Evolutionary conservation across 306 rosid species (phyloP).

Genomic region (Trifolium dubium): DNA sequence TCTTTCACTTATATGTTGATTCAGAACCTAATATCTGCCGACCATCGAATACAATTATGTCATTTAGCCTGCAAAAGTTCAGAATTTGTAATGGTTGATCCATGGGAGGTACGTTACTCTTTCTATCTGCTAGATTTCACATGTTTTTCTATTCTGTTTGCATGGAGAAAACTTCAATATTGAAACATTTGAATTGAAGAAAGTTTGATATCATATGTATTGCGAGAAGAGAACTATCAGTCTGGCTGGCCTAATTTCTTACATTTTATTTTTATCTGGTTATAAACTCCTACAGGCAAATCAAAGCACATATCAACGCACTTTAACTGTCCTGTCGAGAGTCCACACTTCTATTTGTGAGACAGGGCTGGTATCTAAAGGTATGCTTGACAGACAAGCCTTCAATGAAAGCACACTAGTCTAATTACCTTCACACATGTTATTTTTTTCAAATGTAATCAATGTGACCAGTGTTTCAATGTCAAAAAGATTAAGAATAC

Average conservation of each 20-base stretch:
- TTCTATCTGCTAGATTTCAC: conserved; percentile 9
- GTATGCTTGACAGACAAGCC: conserved; percentile 45
- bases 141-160: neutral
- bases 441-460: too few species aligned
- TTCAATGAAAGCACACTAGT: conserved; percentile 6
- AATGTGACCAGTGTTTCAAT: too few species aligned
- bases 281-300: conserved; percentile 62
- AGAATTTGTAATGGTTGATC: conserved; percentile 87
- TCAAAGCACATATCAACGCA: conserved; percentile 72
- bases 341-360: conserved; percentile 57
- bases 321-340: conserved; percentile 70
- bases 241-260: conserved; percentile 14
- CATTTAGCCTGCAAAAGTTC: conserved; percentile 77
- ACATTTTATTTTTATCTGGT: conserved; percentile 29
- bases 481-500: conserved; percentile 5
- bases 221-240: neutral
- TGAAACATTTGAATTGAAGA: conserved; percentile 3
- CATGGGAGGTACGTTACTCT: conserved; percentile 77
- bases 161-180: conserved; percentile 26
- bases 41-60: conserved; percentile 70
- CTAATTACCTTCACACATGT: conserved; percentile 2
- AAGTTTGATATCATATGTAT: neutral
- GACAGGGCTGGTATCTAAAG: conserved; percentile 62
- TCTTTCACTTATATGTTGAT: conserved; percentile 32
- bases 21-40: conserved; percentile 77